Evolutionary conservation across 2,329 filamentous ascomycete genomes (phyloP), one percentile per base, ranked within the genome.

Genomic region (Colletotrichum karsti): DNA sequence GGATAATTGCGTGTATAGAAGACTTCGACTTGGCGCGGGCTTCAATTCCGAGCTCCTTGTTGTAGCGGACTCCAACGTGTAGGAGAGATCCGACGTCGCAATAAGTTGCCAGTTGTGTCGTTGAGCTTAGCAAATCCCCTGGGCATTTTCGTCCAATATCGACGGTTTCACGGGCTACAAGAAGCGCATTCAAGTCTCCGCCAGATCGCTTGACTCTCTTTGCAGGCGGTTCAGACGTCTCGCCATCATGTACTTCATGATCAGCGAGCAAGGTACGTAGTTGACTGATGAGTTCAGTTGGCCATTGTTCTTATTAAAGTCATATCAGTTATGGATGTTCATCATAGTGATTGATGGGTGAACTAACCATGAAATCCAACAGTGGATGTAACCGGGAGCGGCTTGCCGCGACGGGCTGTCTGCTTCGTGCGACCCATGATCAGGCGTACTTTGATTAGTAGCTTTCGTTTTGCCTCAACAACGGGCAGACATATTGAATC

Each of bases 301-400:
- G 65, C 65, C 65, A 68, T 35, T 48, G 46, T 59, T 68, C 65
- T 68, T 53, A 30, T n/a, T n/a, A 7, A 8, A 22, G 12, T 35
- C 10, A 9, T 1, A 13, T 63, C 28, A 42, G 58, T 41, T 18
- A 33, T 28, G 7, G 13, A 56, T 20, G 20, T 35, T 8, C 20
- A 20, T 24, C 10, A 22, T 15, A 10, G 37, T 4, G n/a, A n/a
- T n/a, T n/a, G n/a, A n/a, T n/a, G 18, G 1, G 15, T 48, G 24
- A n/a, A 54, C 33, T 26, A 65, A n/a, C 65, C 51, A 22, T 68
- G 65, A 55, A 68, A 68, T 41, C 28, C 61, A 22, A 68, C 50
- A 6, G 39, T 35, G 15, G 39, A 24, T 22, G 46, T 48, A 10
- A 35, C 20, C 28, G 46, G 37, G 20, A 48, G 18, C n/a, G 37